Evolutionary conservation across 148 eudicot genomes (phyloP), one percentile per base, ranked within the genome.

Genomic region (Linanthus parryae): DNA sequence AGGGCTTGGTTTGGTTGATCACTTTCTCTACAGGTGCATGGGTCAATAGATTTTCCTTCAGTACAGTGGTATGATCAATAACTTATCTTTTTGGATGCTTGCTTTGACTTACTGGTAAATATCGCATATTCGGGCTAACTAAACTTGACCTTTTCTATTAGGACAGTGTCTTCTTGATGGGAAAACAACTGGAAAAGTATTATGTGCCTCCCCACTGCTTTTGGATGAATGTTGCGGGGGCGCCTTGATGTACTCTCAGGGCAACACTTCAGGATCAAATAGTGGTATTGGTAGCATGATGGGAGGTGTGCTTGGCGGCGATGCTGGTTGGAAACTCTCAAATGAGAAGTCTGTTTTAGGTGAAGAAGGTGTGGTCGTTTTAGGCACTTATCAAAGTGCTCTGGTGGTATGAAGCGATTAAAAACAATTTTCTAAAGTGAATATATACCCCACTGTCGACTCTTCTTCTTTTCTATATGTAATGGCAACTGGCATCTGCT

Each of bases 281-380:
- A 72, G 86, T 60, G 61, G 75, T 55, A 60, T 82, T 61, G 70
- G 91, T 34, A 77, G 83, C 68, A 78, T 80, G 85, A 73, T 78
- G 85, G 87, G 91, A 33, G 85, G 84, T 62, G 87, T 77, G 48
- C 76, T 81, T 41, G 90, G 85, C 52, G 90, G 79, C 21, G 79
- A 77, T 40, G 35, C 85, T 48, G 68, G 68, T 36, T 74, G 83
- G 87, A 84, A 75, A 44, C 66, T 83, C 43, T 73, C 70, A 36
- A 65, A 54, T 39, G 92, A 77, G 40, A 72, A 69, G 58, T 65
- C 89, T 64, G 63, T 83, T 59, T 44, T 66, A 61, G 70, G 74
- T 77, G 95, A 90, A 78, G 95, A 83, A 64, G 92, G 95, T 63
- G 95, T 91, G 63, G 86, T 83, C 69, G 74, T 85, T 66, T 86